Percentiles rank a stretch among this genome's conserved stretches.
These are phyloP conservation scores for Bruguiera sexangula DNA, from an alignment of 345 rosid species.

Conservation along the genomic window DNA sequence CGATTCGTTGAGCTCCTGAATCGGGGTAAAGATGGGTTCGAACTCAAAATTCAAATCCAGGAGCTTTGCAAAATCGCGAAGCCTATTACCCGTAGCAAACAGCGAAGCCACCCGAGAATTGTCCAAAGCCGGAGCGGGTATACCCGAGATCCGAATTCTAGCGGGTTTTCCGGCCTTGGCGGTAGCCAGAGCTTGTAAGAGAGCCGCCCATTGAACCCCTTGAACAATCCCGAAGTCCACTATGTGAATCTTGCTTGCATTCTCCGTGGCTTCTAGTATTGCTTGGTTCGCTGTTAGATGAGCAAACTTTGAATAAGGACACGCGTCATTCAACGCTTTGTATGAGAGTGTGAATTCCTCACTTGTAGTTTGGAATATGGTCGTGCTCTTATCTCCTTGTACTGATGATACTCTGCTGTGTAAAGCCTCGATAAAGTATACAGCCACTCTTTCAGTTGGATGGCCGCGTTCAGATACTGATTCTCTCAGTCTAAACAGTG, in stretches of 20 bases:
- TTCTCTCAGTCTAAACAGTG: conserved; percentile 48
- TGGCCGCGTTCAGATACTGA: conserved; percentile 58
- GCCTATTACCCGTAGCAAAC: conserved; percentile 72
- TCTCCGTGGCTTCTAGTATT: conserved; percentile 69
- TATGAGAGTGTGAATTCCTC: conserved; percentile 59
- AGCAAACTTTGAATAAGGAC: conserved; percentile 75
- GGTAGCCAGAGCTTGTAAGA: conserved; percentile 79
- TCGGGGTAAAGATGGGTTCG: conserved; percentile 62
- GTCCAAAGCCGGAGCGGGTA: conserved; percentile 79
- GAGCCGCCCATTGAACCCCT: conserved; percentile 83
- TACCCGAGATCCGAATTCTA: conserved; percentile 77
- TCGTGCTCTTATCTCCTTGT: conserved; percentile 15
- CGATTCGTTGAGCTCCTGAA: conserved; percentile 44
- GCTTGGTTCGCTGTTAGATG: conserved; percentile 83
- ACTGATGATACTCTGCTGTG: conserved; percentile 38
- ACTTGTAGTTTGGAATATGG: conserved; percentile 28
- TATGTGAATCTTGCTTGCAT: conserved; percentile 59
- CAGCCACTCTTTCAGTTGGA: conserved; percentile 68
- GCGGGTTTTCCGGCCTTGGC: conserved; percentile 68
- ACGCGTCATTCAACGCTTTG: conserved; percentile 71
- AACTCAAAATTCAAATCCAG: conserved; percentile 76
- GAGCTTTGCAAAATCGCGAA: conserved; percentile 69
- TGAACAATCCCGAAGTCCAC: conserved; percentile 83
- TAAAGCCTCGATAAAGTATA: conserved; percentile 74
- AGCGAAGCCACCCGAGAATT: conserved; percentile 56